Conservation (phyloP, 345 rosid species). For the Gossypium bickii region DNA sequence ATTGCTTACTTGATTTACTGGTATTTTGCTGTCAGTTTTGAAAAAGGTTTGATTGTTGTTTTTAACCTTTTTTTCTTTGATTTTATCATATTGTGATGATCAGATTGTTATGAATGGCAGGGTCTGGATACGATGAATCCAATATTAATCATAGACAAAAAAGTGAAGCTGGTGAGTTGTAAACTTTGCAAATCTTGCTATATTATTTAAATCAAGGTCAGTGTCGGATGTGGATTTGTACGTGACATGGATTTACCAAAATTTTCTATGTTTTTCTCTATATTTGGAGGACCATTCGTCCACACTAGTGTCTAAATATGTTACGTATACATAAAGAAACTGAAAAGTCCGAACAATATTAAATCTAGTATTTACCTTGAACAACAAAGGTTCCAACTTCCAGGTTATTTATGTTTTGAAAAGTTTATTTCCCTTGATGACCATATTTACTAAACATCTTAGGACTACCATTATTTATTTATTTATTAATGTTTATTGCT, state of each 20-base stretch:
- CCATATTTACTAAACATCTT: background rate
- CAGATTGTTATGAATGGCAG: conserved; percentile 25
- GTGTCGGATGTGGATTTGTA: background rate
- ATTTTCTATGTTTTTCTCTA: background rate
- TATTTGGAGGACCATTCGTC: background rate
- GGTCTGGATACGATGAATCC: conserved; percentile 57
- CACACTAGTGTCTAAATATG: background rate
- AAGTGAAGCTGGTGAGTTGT: conserved; percentile 50
- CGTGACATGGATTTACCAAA: background rate
- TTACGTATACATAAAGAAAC: background rate
- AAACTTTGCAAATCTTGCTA: background rate
- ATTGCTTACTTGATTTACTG: background rate
- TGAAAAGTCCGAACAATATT: background rate
- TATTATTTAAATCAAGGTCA: background rate
- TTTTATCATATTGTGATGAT: background rate
- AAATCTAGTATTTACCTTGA: background rate
- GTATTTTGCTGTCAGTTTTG: background rate
- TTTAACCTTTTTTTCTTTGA: background rate
- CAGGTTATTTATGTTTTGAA: background rate
- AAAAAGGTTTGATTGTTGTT: background rate
- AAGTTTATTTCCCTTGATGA: background rate
- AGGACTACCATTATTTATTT: background rate
- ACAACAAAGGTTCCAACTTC: background rate
- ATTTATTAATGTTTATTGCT: background rate
- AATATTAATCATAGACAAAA: conserved; percentile 43